These are phyloP conservation scores for Gloeopeniophorella convolvens DNA, from an alignment of 768 basidiomycete genomes.

Conservation along the genomic window DNA sequence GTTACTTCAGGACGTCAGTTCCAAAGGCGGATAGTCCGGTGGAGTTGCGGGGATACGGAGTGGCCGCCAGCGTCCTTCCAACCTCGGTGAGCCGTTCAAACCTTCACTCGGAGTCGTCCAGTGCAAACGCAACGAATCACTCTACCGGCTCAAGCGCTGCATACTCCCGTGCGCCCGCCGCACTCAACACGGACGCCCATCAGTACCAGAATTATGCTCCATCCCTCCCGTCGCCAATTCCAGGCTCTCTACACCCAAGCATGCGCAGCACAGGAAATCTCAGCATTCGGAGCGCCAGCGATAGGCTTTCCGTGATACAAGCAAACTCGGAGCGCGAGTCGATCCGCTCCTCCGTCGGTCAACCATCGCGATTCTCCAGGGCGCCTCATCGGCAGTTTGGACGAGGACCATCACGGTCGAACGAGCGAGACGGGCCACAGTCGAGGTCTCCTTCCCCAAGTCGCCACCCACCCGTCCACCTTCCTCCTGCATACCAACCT, in stretches of 20 bases:
- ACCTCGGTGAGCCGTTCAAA: background rate
- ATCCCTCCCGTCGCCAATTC: background rate
- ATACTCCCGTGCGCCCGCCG: background rate
- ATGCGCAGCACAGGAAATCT: background rate
- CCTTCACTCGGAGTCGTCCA: background rate
- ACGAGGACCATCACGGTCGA: background rate
- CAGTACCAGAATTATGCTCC: background rate
- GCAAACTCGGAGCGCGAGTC: background rate
- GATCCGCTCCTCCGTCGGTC: background rate
- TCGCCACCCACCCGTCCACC: background rate
- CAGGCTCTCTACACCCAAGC: too few relatives aligned
- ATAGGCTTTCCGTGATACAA: slow-evolving; percentile 3
- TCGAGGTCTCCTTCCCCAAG: background rate
- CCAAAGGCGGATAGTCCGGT: background rate
- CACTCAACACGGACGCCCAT: background rate
- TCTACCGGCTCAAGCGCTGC: background rate
- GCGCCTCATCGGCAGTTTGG: slow-evolving; percentile 5
- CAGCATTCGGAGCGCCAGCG: slow-evolving; percentile 10
- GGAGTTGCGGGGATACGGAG: background rate
- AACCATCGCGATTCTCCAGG: background rate
- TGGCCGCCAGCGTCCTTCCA: slow-evolving; percentile 6
- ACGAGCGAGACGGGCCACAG: background rate
- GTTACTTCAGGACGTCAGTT: background rate
- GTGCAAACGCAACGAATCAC: background rate
- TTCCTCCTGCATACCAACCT: too few relatives aligned